Percentiles rank a stretch among this genome's conserved stretches.
These are phyloP conservation scores for Colletotrichum sp. DNA, from an alignment of 2,329 filamentous ascomycete species.

Conservation along the genomic window DNA sequence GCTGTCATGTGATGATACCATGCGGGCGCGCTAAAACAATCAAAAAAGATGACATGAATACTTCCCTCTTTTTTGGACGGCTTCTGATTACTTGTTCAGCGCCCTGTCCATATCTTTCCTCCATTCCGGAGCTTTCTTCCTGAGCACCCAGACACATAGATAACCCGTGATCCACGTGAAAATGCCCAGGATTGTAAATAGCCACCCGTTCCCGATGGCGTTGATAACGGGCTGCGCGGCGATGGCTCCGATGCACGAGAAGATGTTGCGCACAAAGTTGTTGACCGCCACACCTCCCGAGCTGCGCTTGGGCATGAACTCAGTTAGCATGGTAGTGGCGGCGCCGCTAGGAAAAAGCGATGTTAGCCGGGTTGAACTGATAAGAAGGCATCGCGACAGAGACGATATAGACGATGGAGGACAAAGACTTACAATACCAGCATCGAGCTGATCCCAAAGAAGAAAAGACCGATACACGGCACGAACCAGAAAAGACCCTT, in stretches of 20 bases:
- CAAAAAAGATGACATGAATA: background rate
- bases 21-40: background rate
- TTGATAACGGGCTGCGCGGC: conserved; percentile 74
- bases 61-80: background rate
- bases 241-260: conserved; percentile 73
- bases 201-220: conserved; percentile 76
- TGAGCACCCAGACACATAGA: conserved; percentile 64
- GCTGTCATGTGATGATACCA: background rate
- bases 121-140: conserved; percentile 67
- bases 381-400: background rate
- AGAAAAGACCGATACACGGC: conserved; percentile 69
- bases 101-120: conserved; percentile 64
- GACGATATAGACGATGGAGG: no score
- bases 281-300: conserved; percentile 80
- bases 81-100: conserved; percentile 27
- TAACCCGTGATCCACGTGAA: conserved; percentile 63
- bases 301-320: conserved; percentile 77
- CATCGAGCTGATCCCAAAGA: conserved; percentile 81
- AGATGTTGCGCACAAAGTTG: conserved; percentile 82
- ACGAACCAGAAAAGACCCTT: conserved; percentile 70
- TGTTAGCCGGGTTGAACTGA: conserved; percentile 13
- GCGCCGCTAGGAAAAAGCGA: conserved; percentile 46
- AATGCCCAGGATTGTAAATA: conserved; percentile 66
- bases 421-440: conserved; percentile 65
- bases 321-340: conserved; percentile 82